phyloP scores from a whole-genome alignment of 345 rosid genomes.

The Eutrema yunnanense region DNA sequence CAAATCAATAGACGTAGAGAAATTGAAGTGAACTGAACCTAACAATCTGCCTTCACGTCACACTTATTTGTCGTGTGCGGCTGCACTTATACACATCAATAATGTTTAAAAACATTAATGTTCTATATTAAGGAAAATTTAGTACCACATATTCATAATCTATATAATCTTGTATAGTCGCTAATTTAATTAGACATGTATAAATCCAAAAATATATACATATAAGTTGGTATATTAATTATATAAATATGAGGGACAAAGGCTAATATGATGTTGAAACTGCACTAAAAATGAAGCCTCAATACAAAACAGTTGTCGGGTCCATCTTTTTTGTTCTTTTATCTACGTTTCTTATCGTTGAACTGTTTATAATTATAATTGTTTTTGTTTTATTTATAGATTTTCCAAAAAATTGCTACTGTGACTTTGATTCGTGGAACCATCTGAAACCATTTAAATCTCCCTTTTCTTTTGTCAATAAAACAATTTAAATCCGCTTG shows the following conservation, averaged over 20 bases:
- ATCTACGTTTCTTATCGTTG: not conserved
- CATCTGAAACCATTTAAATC: constrained; percentile 16
- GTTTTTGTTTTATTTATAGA: not conserved
- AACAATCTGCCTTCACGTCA: constrained; percentile 6
- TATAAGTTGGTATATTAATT: not conserved
- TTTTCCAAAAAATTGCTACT: not conserved
- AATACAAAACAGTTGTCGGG: constrained; percentile 12
- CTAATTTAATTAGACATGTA: not conserved
- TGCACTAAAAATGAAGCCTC: constrained; percentile 12
- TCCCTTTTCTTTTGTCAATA: not conserved
- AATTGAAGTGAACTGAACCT: constrained; percentile 15
- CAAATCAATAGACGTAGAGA: constrained; percentile 4
- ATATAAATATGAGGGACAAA: constrained; percentile 4
- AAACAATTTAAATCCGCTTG: constrained; percentile 8
- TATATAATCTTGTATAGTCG: not conserved
- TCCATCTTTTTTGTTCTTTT: constrained; percentile 4
- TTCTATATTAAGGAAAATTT: not conserved
- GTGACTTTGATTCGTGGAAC: constrained; percentile 28
- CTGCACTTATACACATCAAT: constrained; percentile 3
- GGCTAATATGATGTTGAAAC: constrained; percentile 19
- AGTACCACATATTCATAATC: constrained; percentile 10
- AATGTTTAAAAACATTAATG: constrained; percentile 1
- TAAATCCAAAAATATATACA: not conserved
- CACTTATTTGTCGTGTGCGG: not conserved
- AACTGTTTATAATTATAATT: not conserved